A percentile compares a stretch with the other conserved stretches of the same genome.
phyloP scores from a whole-genome alignment of 1,139 yeast genomes.

The Candida sp. region DNA sequence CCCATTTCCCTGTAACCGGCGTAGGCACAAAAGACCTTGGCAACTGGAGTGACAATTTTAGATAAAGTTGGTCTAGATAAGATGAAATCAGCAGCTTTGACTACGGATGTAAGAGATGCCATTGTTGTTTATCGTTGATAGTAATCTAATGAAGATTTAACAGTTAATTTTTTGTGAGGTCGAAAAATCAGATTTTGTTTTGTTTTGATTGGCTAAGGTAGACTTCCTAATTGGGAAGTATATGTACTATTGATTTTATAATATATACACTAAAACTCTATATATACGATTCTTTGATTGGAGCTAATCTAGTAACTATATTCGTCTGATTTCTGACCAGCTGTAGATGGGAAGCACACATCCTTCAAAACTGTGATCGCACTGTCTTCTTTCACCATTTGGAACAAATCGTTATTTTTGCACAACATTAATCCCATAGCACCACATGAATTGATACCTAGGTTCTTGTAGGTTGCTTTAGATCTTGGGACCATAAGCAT shows the following conservation, averaged over 20 bases:
- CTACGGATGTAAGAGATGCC: conserved; percentile 81
- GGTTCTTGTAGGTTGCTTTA: conserved; percentile 27
- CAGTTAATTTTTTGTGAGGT: background rate
- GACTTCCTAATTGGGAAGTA: conserved; percentile 21
- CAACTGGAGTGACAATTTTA: conserved; percentile 73
- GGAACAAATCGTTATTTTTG: conserved; percentile 54
- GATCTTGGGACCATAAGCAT: conserved; percentile 85
- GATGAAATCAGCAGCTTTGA: conserved; percentile 77
- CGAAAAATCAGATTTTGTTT: conserved; percentile 12
- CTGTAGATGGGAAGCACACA: conserved; percentile 65
- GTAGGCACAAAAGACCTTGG: conserved; percentile 66
- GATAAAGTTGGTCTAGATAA: conserved; percentile 77
- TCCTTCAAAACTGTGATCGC: conserved; percentile 47
- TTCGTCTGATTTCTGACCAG: conserved; percentile 29
- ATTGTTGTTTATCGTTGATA: conserved; percentile 21
- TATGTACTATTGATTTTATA: background rate
- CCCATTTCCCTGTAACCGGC: conserved; percentile 96
- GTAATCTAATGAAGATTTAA: background rate
- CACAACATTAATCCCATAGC: conserved; percentile 76
- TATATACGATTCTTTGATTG: background rate
- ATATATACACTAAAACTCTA: too few species aligned
- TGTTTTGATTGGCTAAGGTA: conserved; percentile 18
- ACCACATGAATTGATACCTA: conserved; percentile 81
- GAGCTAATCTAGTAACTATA: conserved; percentile 28
- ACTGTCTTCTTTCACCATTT: conserved; percentile 38